Evolutionary conservation across 1,284 basidiomycete genomes (phyloP).

Genomic region (Ganoderma meredithae): DNA sequence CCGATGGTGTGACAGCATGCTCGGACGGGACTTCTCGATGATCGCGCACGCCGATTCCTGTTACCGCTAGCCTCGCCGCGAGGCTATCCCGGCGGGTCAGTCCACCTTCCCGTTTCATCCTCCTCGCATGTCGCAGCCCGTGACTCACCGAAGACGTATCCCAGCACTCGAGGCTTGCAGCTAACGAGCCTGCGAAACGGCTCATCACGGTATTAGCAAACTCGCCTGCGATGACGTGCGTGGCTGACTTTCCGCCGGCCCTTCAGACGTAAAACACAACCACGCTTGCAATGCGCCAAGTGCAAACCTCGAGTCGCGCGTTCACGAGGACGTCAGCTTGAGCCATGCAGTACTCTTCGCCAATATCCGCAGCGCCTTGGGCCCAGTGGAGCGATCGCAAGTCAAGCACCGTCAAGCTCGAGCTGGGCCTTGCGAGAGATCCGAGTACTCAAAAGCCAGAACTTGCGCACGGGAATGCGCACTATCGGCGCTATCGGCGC

Average conservation of each 20-base stretch:
- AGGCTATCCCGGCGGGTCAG: background rate
- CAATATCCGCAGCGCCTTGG: background rate
- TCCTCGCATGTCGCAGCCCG: background rate
- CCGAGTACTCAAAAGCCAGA: background rate
- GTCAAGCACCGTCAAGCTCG: background rate
- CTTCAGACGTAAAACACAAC: background rate
- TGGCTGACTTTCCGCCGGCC: background rate
- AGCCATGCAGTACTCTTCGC: no score
- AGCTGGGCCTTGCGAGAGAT: background rate
- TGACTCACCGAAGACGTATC: background rate
- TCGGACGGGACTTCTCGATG: constrained; percentile 1
- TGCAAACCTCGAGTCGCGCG: background rate
- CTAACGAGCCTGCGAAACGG: background rate
- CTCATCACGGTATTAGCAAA: background rate
- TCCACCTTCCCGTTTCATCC: background rate
- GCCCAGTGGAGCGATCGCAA: background rate
- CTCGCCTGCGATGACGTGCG: background rate
- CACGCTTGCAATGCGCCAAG: background rate
- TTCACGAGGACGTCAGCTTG: no score
- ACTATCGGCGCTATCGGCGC: constrained; percentile 1
- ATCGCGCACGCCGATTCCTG: background rate
- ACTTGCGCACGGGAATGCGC: background rate
- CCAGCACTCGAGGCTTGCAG: background rate
- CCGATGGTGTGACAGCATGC: background rate
- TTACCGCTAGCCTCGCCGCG: background rate